These are phyloP conservation scores for Colletotrichum truncatum DNA, from an alignment of 2,329 filamentous ascomycete species.

Conservation along the genomic window DNA sequence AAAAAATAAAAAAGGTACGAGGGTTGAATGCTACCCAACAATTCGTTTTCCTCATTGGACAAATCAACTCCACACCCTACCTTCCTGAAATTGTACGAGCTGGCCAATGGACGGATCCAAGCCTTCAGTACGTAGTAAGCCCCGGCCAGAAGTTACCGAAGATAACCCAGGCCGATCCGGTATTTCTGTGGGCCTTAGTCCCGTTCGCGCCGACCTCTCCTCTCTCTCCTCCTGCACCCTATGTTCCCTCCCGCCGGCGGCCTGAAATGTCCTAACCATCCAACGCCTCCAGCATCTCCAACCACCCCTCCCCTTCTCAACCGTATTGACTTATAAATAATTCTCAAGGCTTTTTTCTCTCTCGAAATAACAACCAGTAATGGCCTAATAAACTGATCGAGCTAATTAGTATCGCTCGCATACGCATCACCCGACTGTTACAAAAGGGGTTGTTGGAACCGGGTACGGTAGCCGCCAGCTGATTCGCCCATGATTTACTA, in stretches of 20 bases:
- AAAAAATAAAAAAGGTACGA: background rate
- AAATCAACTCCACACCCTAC: background rate
- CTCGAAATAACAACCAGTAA: no score
- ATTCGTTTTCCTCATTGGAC: background rate
- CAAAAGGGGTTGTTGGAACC: background rate
- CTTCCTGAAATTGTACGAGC: background rate
- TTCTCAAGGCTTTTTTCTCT: no score
- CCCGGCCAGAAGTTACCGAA: background rate
- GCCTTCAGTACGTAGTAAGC: background rate
- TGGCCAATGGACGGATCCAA: background rate
- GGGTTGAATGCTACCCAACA: background rate
- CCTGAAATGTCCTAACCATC: no score
- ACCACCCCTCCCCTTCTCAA: no score
- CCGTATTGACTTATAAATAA: no score
- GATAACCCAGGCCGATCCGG: background rate
- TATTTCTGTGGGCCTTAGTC: background rate
- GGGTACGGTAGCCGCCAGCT: constrained; percentile 2
- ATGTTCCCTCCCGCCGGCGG: no score
- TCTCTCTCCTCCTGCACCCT: background rate
- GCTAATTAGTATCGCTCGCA: no score
- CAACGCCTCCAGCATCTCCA: no score
- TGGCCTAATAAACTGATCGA: no score
- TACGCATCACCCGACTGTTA: no score
- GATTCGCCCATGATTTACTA: background rate
- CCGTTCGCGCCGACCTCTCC: background rate